Evolutionary conservation across 1,139 yeast genomes (phyloP).

Genomic region (Zygoascus meyerae): DNA sequence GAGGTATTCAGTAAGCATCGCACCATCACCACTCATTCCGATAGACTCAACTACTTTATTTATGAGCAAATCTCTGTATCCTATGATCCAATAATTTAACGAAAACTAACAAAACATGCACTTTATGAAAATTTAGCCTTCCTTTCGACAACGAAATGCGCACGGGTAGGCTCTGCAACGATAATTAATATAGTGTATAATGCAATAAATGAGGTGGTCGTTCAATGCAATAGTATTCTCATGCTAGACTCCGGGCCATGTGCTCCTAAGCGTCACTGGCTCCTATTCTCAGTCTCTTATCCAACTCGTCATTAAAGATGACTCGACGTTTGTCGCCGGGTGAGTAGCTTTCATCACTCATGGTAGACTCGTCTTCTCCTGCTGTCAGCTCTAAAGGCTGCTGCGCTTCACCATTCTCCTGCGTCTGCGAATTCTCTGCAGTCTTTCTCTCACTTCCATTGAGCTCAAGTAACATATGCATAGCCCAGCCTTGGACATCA

Average conservation of each 20-base stretch:
- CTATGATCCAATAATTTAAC: too few species aligned
- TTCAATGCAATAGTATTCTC: constrained; percentile 32
- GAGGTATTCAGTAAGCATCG: too few species aligned
- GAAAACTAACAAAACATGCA: too few species aligned
- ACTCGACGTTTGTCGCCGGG: constrained; percentile 8
- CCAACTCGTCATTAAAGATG: not conserved
- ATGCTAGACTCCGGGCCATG: constrained; percentile 27
- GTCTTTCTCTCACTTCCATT: not conserved
- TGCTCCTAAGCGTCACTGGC: constrained; percentile 10
- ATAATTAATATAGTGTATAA: not conserved
- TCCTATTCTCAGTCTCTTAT: constrained; percentile 3
- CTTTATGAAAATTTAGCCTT: too few species aligned
- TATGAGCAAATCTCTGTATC: too few species aligned
- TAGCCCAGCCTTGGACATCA: constrained; percentile 24
- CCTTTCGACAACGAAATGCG: too few species aligned
- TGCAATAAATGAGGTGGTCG: not conserved
- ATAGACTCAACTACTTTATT: too few species aligned
- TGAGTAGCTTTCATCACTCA: not conserved
- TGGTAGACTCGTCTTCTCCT: not conserved
- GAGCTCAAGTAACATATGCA: constrained; percentile 8
- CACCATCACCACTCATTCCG: too few species aligned
- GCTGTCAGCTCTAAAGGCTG: not conserved
- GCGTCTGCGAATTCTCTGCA: not conserved
- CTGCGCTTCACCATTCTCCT: not conserved
- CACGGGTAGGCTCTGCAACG: not conserved